Conservation (phyloP, 805 yeast species). For the Scheffersomyces amazonensis region DNA sequence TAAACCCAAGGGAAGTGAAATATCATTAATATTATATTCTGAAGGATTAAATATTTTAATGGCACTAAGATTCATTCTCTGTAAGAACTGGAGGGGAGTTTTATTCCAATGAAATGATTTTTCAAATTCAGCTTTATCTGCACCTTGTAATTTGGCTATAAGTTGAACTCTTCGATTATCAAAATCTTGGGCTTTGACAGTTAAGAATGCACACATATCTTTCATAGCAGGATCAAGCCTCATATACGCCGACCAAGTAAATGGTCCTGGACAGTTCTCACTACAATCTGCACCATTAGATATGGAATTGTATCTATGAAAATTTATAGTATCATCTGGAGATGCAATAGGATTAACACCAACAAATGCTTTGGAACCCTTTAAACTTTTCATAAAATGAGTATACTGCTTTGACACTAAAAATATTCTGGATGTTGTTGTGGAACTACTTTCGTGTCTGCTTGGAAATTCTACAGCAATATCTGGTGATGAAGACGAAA, state of each 20-base stretch:
- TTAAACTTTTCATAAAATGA: neutral
- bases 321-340: constrained; percentile 33
- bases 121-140: neutral
- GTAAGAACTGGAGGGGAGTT: constrained; percentile 4
- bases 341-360: constrained; percentile 21
- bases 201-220: constrained; percentile 7
- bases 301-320: constrained; percentile 42
- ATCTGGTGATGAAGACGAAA: neutral
- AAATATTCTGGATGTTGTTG: neutral
- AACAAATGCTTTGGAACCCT: constrained; percentile 3
- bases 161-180: neutral
- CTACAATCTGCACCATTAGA: constrained; percentile 25
- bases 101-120: neutral
- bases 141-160: neutral
- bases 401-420: neutral
- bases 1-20: constrained; percentile 30
- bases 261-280: constrained; percentile 49
- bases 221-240: constrained; percentile 39
- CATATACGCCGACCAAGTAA: constrained; percentile 46
- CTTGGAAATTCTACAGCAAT: constrained; percentile 3
- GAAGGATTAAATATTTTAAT: constrained; percentile 2
- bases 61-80: constrained; percentile 1
- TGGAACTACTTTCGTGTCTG: neutral
- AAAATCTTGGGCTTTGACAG: constrained; percentile 3
- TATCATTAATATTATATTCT: constrained; percentile 19